Percentiles rank a stretch among this genome's conserved stretches.
These are phyloP conservation scores for Neurospora africana DNA, from an alignment of 495 filamentous ascomycete species.

Conservation along the genomic window DNA sequence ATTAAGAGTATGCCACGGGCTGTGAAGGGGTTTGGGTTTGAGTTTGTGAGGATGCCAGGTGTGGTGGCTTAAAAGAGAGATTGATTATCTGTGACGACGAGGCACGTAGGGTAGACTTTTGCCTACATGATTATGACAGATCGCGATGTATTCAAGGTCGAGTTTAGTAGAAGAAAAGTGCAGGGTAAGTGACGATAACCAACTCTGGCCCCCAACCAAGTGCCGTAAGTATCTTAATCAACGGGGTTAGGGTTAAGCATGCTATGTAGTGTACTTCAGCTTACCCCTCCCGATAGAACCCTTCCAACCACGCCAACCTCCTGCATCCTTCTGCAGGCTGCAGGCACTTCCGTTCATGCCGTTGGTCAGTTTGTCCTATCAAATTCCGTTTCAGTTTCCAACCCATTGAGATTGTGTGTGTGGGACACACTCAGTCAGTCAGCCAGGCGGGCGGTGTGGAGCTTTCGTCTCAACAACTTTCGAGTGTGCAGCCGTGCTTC, in stretches of 20 bases:
- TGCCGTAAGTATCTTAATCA: background rate
- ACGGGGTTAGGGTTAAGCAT: background rate
- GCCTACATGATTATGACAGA: background rate
- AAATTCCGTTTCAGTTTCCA: background rate
- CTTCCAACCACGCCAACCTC: background rate
- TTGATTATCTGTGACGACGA: background rate
- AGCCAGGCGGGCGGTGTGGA: background rate
- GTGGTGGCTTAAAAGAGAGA: background rate
- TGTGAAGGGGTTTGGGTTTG: conserved; percentile 30
- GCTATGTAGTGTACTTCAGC: background rate
- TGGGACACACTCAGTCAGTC: background rate
- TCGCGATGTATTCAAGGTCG: background rate
- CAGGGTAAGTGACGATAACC: background rate
- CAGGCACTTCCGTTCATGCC: background rate
- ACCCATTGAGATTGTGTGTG: background rate
- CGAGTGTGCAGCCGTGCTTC: background rate
- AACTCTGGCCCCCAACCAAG: background rate
- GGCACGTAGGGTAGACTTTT: background rate
- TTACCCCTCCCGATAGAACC: background rate
- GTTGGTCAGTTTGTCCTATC: background rate
- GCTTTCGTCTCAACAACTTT: background rate
- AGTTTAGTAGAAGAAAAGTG: background rate
- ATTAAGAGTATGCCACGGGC: conserved; percentile 22
- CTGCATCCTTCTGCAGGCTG: background rate
- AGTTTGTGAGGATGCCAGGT: conserved; percentile 18